These are phyloP conservation scores for Xylaria sp. DNA, from an alignment of 2,329 filamentous ascomycete species.

Conservation along the genomic window DNA sequence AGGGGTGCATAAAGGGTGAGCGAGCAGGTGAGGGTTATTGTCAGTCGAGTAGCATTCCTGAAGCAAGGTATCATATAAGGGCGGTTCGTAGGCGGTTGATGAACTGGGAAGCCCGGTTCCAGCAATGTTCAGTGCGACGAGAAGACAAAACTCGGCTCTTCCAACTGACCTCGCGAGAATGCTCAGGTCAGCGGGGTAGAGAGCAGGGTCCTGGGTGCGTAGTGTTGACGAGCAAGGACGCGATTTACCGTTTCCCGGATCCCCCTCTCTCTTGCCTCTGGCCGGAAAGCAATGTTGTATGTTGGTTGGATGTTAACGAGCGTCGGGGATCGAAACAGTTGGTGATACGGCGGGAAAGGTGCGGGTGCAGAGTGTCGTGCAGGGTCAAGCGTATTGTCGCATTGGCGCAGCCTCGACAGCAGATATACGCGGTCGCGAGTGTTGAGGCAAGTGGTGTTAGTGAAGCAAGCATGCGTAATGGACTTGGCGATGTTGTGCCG, in stretches of 20 bases:
- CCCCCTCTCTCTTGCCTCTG: slow-evolving; percentile 20
- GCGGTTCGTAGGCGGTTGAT: slow-evolving; percentile 8
- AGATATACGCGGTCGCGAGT: slow-evolving; percentile 16
- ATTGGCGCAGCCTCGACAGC: slow-evolving; percentile 10
- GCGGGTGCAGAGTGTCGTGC: background rate
- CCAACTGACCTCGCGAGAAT: slow-evolving; percentile 1
- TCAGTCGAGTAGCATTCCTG: slow-evolving; percentile 43
- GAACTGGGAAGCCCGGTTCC: slow-evolving; percentile 3
- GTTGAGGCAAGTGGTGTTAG: background rate
- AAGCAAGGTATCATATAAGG: slow-evolving; percentile 12
- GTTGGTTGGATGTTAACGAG: slow-evolving; percentile 26
- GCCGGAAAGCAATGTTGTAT: slow-evolving; percentile 5
- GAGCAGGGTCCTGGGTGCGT: background rate
- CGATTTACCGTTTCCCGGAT: background rate
- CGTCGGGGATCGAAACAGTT: slow-evolving; percentile 12
- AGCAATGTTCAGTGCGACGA: background rate
- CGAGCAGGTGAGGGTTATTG: slow-evolving; percentile 46
- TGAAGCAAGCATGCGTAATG: slow-evolving; percentile 16
- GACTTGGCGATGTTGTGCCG: slow-evolving; percentile 23
- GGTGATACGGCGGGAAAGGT: background rate
- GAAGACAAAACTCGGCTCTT: background rate
- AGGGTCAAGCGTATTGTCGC: slow-evolving; percentile 11
- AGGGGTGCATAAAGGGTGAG: slow-evolving; percentile 83
- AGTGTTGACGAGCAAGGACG: background rate
- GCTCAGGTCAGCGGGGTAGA: background rate